Percentiles rank a stretch among this genome's conserved stretches.
phyloP scores from a whole-genome alignment of 2,329 filamentous ascomycete species.

The Nothopassalora personata region DNA sequence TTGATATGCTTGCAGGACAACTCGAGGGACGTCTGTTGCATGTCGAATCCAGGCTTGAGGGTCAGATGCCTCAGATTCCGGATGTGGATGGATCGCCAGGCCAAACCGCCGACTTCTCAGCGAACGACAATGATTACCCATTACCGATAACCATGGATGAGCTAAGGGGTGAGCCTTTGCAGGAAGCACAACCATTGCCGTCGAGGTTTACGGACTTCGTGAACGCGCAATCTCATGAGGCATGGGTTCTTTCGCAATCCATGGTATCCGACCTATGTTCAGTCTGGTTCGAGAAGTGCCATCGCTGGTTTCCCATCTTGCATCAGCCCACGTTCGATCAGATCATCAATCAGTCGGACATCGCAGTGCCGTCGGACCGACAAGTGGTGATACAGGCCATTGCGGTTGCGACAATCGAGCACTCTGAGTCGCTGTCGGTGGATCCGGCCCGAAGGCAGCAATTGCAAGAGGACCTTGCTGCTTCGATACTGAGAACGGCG shows the following conservation, averaged over 20 bases:
- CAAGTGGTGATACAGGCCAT: conserved; percentile 6
- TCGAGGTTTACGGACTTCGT: neutral
- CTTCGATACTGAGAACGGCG: neutral
- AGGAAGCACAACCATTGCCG: neutral
- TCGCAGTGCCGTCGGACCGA: neutral
- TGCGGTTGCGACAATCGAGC: neutral
- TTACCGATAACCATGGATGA: neutral
- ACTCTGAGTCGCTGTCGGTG: neutral
- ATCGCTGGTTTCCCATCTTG: conserved; percentile 36
- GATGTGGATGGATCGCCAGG: neutral
- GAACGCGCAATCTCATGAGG: neutral
- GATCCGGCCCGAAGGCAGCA: neutral
- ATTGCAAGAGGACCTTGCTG: neutral
- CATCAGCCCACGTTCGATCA: conserved; percentile 25
- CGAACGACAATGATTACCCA: too few species aligned
- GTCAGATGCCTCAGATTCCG: neutral
- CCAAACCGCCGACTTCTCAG: neutral
- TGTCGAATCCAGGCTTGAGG: conserved; percentile 3
- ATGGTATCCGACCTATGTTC: conserved; percentile 23
- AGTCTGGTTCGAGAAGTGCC: conserved; percentile 35
- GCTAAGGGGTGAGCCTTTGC: neutral
- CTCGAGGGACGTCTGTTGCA: conserved; percentile 14
- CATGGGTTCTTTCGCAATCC: conserved; percentile 4
- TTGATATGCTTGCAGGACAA: conserved; percentile 20
- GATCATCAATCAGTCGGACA: conserved; percentile 13